Evolutionary conservation across 306 rosid species (phyloP).

Genomic region (Begonia loranthoides): DNA sequence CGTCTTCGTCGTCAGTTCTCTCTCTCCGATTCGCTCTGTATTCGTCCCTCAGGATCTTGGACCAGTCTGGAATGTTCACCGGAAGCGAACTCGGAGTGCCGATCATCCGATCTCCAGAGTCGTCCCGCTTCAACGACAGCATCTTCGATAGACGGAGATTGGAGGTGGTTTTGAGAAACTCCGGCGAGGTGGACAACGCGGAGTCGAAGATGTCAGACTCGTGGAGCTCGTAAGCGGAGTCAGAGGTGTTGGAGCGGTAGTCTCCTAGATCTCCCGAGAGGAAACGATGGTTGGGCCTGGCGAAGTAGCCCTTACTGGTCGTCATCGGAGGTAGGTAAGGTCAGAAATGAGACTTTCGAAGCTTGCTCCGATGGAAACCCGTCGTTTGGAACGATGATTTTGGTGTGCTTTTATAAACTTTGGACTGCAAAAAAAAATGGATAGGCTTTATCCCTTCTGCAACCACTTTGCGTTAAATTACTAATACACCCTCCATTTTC

Average conservation of each 20-base stretch:
- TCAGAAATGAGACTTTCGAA: too few species aligned
- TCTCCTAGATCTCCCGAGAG: conserved; percentile 30
- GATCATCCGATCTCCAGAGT: conserved; percentile 15
- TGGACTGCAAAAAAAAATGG: neutral
- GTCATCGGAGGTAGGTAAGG: conserved; percentile 29
- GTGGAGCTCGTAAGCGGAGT: conserved; percentile 52
- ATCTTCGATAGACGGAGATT: conserved; percentile 21
- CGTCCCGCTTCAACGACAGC: conserved; percentile 14
- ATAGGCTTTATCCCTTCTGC: neutral
- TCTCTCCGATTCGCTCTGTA: conserved; percentile 25
- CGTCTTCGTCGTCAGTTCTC: conserved; percentile 10
- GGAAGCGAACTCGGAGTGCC: conserved; percentile 42
- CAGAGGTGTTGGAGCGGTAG: conserved; percentile 13
- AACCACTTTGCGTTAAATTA: neutral
- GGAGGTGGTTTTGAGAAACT: conserved; percentile 23
- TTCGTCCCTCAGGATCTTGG: conserved; percentile 57
- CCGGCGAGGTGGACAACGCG: conserved; percentile 40
- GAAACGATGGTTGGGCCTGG: conserved; percentile 36
- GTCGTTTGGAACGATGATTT: neutral
- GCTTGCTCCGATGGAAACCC: neutral
- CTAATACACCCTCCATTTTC: neutral
- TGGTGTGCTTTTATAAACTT: neutral
- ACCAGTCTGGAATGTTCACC: conserved; percentile 69
- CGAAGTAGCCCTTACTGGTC: conserved; percentile 28
- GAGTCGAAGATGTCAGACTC: conserved; percentile 71